Base-by-base conservation (phyloP, 2,329 filamentous ascomycete genomes). In the Fusarium graminum region DNA sequence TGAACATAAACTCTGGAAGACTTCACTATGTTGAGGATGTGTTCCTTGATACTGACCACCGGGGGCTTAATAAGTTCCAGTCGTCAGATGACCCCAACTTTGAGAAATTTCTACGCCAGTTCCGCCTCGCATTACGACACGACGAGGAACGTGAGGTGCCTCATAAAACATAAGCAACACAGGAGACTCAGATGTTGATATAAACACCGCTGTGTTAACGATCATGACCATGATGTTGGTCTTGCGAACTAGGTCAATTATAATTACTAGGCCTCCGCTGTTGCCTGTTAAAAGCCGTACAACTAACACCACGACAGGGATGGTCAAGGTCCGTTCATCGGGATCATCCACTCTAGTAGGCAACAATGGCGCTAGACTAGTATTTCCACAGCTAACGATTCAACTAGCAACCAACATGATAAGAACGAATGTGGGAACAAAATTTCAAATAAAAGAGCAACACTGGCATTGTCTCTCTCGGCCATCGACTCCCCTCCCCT, bases 311-410 rank as follows among this genome's bases (percentile, higher is more conserved):
- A n/a, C n/a, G n/a, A n/a, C n/a, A n/a, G n/a, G n/a, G n/a, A n/a
- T n/a, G n/a, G n/a, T n/a, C n/a, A n/a, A n/a, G n/a, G n/a, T n/a
- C n/a, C n/a, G n/a, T n/a, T n/a, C n/a, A n/a, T n/a, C n/a, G n/a
- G n/a, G n/a, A n/a, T 36, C 5, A 36, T 10, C 32, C 32, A n/a
- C 16, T 9, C 1, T n/a, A 36, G 7, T n/a, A 36, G 32, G 32
- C 32, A n/a, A n/a, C 32, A 6, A 16, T 8, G 16, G 14, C 32
- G n/a, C 32, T 10, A 22, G 14, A n/a, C 28, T 7, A 17, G 1
- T 3, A n/a, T 9, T 8, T 10, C 6, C 1, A 7, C 9, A 36
- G 16, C 6, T 7, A 8, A n/a, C 7, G 3, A 7, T 16, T 16
- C 7, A n/a, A 9, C 32, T 7, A n/a, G 9, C 32, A 10, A n/a